Percentiles rank a stretch among this genome's conserved stretches.
Conservation (phyloP, 2,329 filamentous ascomycete species). For the Emydomyces testavorans region DNA sequence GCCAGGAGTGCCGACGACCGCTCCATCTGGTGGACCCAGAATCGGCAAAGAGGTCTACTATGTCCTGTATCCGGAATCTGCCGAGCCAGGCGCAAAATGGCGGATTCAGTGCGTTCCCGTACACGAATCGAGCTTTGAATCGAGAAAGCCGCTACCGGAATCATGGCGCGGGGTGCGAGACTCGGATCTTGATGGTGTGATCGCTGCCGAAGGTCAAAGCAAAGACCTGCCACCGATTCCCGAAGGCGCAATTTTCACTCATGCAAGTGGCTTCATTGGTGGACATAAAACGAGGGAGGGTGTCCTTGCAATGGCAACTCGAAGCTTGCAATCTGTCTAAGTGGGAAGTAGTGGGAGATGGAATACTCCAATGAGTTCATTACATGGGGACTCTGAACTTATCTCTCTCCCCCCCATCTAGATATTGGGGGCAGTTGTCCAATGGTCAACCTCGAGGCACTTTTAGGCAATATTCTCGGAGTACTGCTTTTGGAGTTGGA, state of each 20-base stretch:
- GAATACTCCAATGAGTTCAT: not conserved
- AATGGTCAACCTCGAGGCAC: too few relatives aligned
- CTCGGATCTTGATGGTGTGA: slow-evolving; percentile 59
- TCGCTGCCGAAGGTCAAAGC: slow-evolving; percentile 32
- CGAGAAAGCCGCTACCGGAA: slow-evolving; percentile 81
- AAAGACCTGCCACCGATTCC: slow-evolving; percentile 30
- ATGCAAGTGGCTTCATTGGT: slow-evolving; percentile 90
- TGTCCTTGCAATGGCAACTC: slow-evolving; percentile 64
- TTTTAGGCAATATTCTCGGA: too few relatives aligned
- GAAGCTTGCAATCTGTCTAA: slow-evolving; percentile 22
- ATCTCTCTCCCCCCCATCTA: too few relatives aligned
- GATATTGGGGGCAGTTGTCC: too few relatives aligned
- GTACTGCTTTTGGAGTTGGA: too few relatives aligned
- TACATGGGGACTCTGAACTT: too few relatives aligned
- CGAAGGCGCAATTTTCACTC: slow-evolving; percentile 70
- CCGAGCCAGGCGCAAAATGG: slow-evolving; percentile 69
- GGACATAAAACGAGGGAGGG: slow-evolving; percentile 89
- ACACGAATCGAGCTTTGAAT: slow-evolving; percentile 75
- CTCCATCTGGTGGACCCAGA: slow-evolving; percentile 19
- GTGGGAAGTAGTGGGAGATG: not conserved
- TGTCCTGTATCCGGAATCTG: slow-evolving; percentile 80
- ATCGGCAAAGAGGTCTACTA: slow-evolving; percentile 55
- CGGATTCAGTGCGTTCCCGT: slow-evolving; percentile 85
- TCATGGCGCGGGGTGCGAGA: slow-evolving; percentile 87
- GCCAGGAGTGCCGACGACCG: slow-evolving; percentile 12